These are phyloP conservation scores for Schrenkiella parvula DNA, from an alignment of 345 rosid genomes.

Conservation along the genomic window DNA sequence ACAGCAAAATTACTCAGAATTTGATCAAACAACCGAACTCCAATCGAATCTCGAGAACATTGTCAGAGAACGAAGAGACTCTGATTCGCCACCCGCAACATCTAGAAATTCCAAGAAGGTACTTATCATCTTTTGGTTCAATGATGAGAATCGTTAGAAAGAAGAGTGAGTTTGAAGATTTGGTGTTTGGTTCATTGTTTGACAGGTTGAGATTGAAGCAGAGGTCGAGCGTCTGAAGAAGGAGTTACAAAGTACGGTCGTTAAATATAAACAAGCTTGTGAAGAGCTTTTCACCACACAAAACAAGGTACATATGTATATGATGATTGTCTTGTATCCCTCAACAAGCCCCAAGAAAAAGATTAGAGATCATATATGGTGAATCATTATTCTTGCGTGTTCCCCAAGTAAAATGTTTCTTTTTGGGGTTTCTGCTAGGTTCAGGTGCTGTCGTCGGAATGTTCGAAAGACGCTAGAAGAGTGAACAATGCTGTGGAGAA, in stretches of 20 bases:
- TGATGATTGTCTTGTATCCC: neutral
- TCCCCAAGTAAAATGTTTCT: neutral
- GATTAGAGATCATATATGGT: neutral
- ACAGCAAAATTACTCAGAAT: conserved; percentile 8
- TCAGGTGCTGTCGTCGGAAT: conserved; percentile 53
- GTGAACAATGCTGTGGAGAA: conserved; percentile 59
- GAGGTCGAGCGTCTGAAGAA: conserved; percentile 62
- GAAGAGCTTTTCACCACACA: conserved; percentile 63
- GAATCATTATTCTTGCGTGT: conserved; percentile 1
- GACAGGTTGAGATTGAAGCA: conserved; percentile 48
- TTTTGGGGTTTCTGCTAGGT: conserved; percentile 41
- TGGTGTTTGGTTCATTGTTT: conserved; percentile 11
- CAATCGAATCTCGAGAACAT: neutral
- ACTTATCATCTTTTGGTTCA: neutral
- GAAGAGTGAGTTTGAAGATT: neutral
- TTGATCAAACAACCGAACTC: conserved; percentile 7
- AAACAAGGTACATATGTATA: conserved; percentile 48
- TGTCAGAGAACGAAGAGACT: neutral
- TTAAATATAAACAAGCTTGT: conserved; percentile 62
- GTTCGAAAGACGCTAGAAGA: conserved; percentile 46
- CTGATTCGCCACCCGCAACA: neutral
- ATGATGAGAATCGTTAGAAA: neutral
- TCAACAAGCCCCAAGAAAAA: neutral
- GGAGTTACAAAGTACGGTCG: conserved; percentile 54
- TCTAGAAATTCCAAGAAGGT: conserved; percentile 25